These are phyloP conservation scores for Calonectria naviculata DNA, from an alignment of 2,329 filamentous ascomycete species.

Conservation along the genomic window DNA sequence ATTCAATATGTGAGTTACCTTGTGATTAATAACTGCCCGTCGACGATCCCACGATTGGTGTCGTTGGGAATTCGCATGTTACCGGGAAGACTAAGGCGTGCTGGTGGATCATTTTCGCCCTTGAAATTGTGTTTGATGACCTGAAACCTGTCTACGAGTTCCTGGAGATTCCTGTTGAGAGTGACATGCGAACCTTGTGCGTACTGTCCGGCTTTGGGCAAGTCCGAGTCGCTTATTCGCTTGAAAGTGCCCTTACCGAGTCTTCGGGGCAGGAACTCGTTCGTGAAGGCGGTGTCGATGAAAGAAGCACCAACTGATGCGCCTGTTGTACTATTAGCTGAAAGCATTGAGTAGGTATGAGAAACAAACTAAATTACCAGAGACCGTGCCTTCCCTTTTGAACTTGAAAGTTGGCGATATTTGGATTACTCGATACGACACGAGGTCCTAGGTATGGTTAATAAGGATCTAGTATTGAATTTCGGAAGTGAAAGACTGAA, in stretches of 20 bases:
- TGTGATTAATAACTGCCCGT: not conserved
- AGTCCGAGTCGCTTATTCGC: not conserved
- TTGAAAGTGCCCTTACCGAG: not conserved
- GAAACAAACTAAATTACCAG: not conserved
- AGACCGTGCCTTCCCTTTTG: not conserved
- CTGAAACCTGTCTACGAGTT: not conserved
- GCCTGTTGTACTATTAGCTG: not conserved
- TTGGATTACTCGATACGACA: not conserved
- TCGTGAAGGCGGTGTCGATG: not conserved
- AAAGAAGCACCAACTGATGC: not conserved
- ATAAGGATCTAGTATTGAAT: not conserved
- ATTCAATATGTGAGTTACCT: not conserved
- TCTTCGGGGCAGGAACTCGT: not conserved
- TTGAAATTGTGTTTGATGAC: not conserved
- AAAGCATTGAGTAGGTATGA: not conserved
- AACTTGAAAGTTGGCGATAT: not conserved
- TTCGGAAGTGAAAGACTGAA: no score
- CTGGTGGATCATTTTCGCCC: not conserved
- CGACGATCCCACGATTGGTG: not conserved
- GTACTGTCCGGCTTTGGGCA: not conserved
- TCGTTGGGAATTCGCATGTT: not conserved
- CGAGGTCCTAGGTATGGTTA: not conserved
- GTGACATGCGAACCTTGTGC: not conserved
- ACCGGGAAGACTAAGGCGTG: not conserved
- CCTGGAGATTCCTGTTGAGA: not conserved